Conservation (phyloP, 1,284 basidiomycete species). For the Butyriboletus appendiculatus region DNA sequence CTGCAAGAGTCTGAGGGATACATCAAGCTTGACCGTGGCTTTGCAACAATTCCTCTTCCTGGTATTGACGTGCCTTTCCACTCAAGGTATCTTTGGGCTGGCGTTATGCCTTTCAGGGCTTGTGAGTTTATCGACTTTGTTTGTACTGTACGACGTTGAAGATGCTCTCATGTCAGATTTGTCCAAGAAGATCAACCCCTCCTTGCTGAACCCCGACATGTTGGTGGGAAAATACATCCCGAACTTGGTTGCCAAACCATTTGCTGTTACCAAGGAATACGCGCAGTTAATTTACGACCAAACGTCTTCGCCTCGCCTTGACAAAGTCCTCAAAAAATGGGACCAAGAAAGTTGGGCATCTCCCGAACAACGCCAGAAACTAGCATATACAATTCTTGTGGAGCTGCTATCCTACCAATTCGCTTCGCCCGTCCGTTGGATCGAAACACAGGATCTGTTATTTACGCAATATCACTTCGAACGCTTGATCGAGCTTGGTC, state of each 20-base stretch:
- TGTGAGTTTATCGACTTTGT: constrained; percentile 50
- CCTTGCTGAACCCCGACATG: constrained; percentile 89
- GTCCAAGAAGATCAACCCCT: constrained; percentile 96
- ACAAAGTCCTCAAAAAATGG: constrained; percentile 93
- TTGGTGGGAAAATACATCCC: constrained; percentile 95
- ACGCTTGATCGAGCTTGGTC: constrained; percentile 94
- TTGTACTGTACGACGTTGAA: constrained; percentile 21
- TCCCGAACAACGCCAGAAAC: constrained; percentile 81
- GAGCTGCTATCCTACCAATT: constrained; percentile 98
- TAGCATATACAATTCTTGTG: constrained; percentile 94
- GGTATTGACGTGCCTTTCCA: constrained; percentile 99
- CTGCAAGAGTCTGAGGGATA: constrained; percentile 83
- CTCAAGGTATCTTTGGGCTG: constrained; percentile 97
- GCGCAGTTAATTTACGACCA: constrained; percentile 95
- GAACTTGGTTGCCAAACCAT: constrained; percentile 94
- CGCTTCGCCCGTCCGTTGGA: constrained; percentile 96
- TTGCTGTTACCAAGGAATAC: constrained; percentile 88
- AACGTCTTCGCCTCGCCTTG: constrained; percentile 90
- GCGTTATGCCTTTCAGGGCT: constrained; percentile 95
- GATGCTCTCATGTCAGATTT: constrained; percentile 60
- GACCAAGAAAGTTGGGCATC: constrained; percentile 89
- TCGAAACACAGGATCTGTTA: constrained; percentile 95
- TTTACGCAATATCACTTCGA: constrained; percentile 92
- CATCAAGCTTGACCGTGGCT: constrained; percentile 95
- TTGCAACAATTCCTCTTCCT: constrained; percentile 93